These are phyloP conservation scores for Suillus luteus DNA, from an alignment of 768 basidiomycete species.

Conservation along the genomic window DNA sequence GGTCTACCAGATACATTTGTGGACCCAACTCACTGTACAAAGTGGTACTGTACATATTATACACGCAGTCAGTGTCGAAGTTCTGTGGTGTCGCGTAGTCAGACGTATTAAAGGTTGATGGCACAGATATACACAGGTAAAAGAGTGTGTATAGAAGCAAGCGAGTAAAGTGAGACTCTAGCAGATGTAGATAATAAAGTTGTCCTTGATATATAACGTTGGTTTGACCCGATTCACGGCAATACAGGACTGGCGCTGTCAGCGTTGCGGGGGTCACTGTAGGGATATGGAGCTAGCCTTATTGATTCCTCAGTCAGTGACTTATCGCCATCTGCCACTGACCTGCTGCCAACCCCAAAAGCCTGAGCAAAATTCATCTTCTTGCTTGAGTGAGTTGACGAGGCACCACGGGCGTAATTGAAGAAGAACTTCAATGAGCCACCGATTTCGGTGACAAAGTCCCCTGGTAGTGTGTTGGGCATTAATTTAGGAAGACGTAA, in stretches of 20 bases:
- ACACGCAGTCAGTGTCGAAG: neutral
- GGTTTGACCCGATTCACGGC: constrained; percentile 9
- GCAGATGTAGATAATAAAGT: neutral
- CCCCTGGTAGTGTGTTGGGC: constrained; percentile 41
- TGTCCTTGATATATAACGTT: neutral
- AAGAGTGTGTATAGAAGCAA: neutral
- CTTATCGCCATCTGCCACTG: constrained; percentile 16
- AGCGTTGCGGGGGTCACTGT: constrained; percentile 13
- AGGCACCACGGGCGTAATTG: constrained; percentile 38
- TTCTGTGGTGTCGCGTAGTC: neutral
- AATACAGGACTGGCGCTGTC: constrained; percentile 14
- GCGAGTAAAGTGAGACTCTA: constrained; percentile 1
- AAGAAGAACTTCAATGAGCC: constrained; percentile 65
- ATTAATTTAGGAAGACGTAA: neutral
- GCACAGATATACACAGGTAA: neutral
- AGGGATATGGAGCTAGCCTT: constrained; percentile 41
- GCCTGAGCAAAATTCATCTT: constrained; percentile 41
- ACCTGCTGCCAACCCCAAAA: constrained; percentile 36
- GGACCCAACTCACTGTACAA: neutral
- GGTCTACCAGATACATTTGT: neutral
- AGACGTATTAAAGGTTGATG: neutral
- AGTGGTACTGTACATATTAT: neutral
- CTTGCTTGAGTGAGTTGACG: constrained; percentile 26
- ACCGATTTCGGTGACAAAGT: constrained; percentile 67
- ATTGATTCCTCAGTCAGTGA: constrained; percentile 40